Evolutionary conservation across 805 yeast genomes (phyloP), one percentile per base, ranked within the genome.

Genomic region (Wickerhamomyces ciferrii): DNA sequence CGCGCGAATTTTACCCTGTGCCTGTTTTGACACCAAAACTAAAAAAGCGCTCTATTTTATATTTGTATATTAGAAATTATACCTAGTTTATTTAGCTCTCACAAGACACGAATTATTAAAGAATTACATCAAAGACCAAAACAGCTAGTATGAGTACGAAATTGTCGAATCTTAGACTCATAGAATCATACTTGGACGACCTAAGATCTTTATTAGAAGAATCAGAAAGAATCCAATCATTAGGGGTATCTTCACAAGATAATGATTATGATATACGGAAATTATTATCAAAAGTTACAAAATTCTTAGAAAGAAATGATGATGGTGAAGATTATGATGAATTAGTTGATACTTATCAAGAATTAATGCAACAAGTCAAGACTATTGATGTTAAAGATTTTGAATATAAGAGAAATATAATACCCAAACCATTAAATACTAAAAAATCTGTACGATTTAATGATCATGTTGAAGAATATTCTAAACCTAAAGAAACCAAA

Each of bases 361-460:
- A 41, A 8, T 36, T 52, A 10, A 46, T 52, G 17, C n/a, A 19
- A 3, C 39, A 51, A 4, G 39, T 58, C 2, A 42, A 43, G 21
- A 49, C 47, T 1, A 14, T 53, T 14, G 58, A 58, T 36, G 41
- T 39, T 4, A 35, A 54, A 15, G 58, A 52, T 24, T 58, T 48
- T 38, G 29, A 34, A 15, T 58, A 58, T 37, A 38, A 37, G 0
- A 46, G 63, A 25, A 46, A 48, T 6, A 39, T 24, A 36, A 39
- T 36, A 42, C 40, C 14, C 11, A 47, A 43, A n/a, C 42, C 43
- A 2, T 8, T 43, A 35, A 44, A 36, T 5, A 39, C 35, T 7
- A 58, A 56, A 48, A 60, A 60, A 43, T 59, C 63, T 1, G 64
- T 60, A 31, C 43, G 64, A 43, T 60, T 60, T 39, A 60, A 60